Evolutionary conservation across 1,284 basidiomycete species (phyloP), one percentile per base, ranked within the genome.

Genomic region (Fereydounia khargensis): DNA sequence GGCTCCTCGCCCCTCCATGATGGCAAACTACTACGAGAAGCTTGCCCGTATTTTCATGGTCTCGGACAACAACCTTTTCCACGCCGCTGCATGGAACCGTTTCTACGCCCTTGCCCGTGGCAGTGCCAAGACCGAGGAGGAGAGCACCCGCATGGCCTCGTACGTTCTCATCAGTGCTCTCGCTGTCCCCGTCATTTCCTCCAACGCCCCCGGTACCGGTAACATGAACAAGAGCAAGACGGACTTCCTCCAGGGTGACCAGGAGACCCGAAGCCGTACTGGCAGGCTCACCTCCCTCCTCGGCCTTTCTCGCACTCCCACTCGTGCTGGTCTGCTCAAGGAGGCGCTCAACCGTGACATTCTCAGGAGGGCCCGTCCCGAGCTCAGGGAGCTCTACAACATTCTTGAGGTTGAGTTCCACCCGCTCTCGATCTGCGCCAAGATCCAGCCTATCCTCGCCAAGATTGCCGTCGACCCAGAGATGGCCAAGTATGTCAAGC

Each of bases 21-120:
- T 98, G 94, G 91, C 91, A 54, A 91, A 91, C 77, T 98, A 97
- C 79, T 98, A 97, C 79, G 92, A 97, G 78, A 97, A 97, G 80
- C 85, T 97, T 57, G 90, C 91, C 35, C 87, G 88, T 70, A 96
- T 98, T 70, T 98, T 98, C 75, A 80, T 79, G 57, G 92, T 89
- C 62, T 89, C 88, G 4, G 73, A 79, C 51, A 94, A 92, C 76
- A 85, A 89, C 13, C 81, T 99, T 30, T 98, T 94, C 80, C 94
- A 98, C 76, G 94, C 95, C 46, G 91, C 94, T 17, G 91, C 95
- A 0, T 97, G 91, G 90, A 86, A 87, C 47, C 82, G 88, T 47
- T 96, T 92, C 78, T 78, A 78, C 64, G 65, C 69, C 23, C 60
- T 75, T 3, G 70, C 70, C 24, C 62, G 67, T 30, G 47, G 50